A percentile compares a stretch with the other conserved stretches of the same genome.
phyloP scores from a whole-genome alignment of 768 basidiomycete species.

The Tulasnella calospora region DNA sequence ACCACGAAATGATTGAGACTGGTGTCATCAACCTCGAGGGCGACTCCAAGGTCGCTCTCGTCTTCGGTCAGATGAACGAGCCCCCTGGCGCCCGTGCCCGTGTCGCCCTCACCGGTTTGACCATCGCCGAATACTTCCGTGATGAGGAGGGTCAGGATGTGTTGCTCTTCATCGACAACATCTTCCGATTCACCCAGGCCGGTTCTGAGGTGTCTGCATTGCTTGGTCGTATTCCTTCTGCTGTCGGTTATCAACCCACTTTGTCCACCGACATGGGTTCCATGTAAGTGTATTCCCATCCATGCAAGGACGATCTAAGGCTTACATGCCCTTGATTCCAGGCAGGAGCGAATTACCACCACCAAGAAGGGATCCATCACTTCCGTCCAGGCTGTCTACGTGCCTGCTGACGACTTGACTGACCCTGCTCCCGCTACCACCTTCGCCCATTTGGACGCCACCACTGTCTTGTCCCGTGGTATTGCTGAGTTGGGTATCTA shows the following conservation, averaged over 20 bases:
- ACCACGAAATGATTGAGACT: constrained; percentile 99
- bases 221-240: constrained; percentile 99
- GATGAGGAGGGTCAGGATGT: constrained; percentile 99
- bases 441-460: constrained; percentile 99
- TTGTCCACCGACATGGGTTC: constrained; percentile 99
- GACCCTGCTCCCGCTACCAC: constrained; percentile 99
- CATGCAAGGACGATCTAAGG: not conserved
- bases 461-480: constrained; percentile 97
- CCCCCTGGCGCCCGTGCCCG: constrained; percentile 99
- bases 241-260: constrained; percentile 99
- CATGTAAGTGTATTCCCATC: constrained; percentile 58
- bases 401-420: constrained; percentile 99
- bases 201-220: constrained; percentile 99
- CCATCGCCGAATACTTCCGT: constrained; percentile 99
- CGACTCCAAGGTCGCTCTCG: constrained; percentile 99
- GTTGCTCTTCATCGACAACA: constrained; percentile 99
- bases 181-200: constrained; percentile 99
- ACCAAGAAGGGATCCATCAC: constrained; percentile 99
- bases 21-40: constrained; percentile 99
- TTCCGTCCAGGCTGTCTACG: constrained; percentile 99
- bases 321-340: constrained; percentile 33
- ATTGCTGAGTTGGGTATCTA: constrained; percentile 99
- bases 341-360: constrained; percentile 99
- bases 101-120: constrained; percentile 98
- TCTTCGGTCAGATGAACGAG: constrained; percentile 99